Base-by-base conservation (phyloP, 1,284 basidiomycete species). In the Marasmius oreades region DNA sequence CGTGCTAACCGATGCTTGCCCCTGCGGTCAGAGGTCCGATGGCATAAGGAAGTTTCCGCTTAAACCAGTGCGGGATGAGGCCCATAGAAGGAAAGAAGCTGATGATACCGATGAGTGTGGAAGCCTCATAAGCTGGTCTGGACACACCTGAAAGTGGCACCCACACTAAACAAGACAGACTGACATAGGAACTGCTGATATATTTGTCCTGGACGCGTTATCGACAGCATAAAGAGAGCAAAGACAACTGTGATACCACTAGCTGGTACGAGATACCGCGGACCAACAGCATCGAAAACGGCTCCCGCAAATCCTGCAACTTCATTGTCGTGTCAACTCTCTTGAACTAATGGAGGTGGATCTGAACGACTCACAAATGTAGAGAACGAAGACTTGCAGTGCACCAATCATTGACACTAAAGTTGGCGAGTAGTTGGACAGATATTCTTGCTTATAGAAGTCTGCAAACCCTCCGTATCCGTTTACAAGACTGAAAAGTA, bases 161-260 rank as follows among this genome's bases (percentile, higher is more conserved):
- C 66, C 2, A 66, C 26, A 47, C 60, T 61, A 55, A 65, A 66
- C 4, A 68, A 58, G 8, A 68, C 56, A 1, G 63, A 62, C 31
- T 68, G 66, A 2, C 63, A 61, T 7, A 68, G 59, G 51, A 58
- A 68, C 50, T 68, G 67, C 51, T 69, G 68, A 43, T 64, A 69
- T 46, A 68, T 68, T 26, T 65, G 64, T 18, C 66, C 59, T 1
- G 67, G 63, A 44, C 66, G 59, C 31, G 67, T 62, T 10, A 69
- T 61, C 8, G 64, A 66, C 11, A 67, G 55, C 66, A 67, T 66
- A 52, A 65, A 67, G 5, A 67, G 47, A 1, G 64, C 57, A 18
- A 69, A 65, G 16, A 52, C 51, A 12, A 63, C 55, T 7, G 67
- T 44, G 8, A 66, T 16, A 2, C 67, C 67, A 52, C 66, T 66